A percentile compares a stretch with the other conserved stretches of the same genome.
Conservation (phyloP, 306 rosid genomes). For the Dryas alaskensis region DNA sequence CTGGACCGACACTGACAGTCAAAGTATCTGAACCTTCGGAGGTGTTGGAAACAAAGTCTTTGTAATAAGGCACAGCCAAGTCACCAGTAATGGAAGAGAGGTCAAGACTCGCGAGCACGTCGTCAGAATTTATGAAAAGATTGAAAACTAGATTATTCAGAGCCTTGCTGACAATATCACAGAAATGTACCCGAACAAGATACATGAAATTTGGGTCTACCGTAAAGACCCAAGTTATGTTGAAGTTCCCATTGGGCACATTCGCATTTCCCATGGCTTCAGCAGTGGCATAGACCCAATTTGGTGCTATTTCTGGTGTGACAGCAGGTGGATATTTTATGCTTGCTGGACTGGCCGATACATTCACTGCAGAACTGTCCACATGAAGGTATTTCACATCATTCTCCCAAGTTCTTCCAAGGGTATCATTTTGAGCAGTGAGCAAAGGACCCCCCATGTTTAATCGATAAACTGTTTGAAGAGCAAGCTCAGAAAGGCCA, state of each 20-base stretch:
- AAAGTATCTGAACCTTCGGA: constrained; percentile 45
- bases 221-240: constrained; percentile 82
- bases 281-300: constrained; percentile 88
- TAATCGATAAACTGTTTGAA: constrained; percentile 79
- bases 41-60: constrained; percentile 66
- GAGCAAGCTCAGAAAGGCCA: constrained; percentile 63
- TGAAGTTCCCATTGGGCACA: constrained; percentile 67
- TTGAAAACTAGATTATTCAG: constrained; percentile 73
- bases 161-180: constrained; percentile 77
- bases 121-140: constrained; percentile 64
- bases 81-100: constrained; percentile 60
- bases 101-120: constrained; percentile 64
- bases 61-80: constrained; percentile 66
- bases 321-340: constrained; percentile 53
- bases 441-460: constrained; percentile 86
- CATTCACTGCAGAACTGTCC: constrained; percentile 65
- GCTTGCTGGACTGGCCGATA: constrained; percentile 52
- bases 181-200: constrained; percentile 74
- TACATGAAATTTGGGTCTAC: constrained; percentile 70
- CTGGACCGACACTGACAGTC: constrained; percentile 91
- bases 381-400: constrained; percentile 77
- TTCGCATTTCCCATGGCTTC: constrained; percentile 70
- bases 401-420: constrained; percentile 90
- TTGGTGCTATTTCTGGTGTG: constrained; percentile 78
- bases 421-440: constrained; percentile 74